Conservation (phyloP, 108 stramenopile species). For the Pseudonitzschia pungens region DNA sequence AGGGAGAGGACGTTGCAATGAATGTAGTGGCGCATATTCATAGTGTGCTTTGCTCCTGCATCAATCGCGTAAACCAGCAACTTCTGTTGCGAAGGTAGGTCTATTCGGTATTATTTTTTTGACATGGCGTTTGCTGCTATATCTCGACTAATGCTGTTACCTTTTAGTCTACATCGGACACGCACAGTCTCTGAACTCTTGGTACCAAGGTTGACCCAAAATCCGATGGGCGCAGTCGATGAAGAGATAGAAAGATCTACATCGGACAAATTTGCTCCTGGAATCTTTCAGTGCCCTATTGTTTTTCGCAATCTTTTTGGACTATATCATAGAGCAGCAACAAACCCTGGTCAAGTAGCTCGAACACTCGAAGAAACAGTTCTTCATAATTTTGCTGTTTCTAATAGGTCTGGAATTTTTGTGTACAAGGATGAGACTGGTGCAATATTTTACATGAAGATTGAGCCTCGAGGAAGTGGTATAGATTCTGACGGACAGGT, state of each 20-base stretch:
- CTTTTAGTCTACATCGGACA: conserved; percentile 52
- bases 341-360: conserved; percentile 55
- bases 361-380: conserved; percentile 54
- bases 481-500: conserved; percentile 45
- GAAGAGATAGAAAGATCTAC: conserved; percentile 1
- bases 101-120: background rate
- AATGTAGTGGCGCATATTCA: conserved; percentile 34
- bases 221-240: background rate
- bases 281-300: conserved; percentile 55
- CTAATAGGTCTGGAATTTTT: conserved; percentile 61
- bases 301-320: conserved; percentile 44
- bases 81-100: conserved; percentile 58
- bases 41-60: conserved; percentile 22
- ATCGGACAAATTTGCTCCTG: conserved; percentile 25
- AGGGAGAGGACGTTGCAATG: conserved; percentile 46
- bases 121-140: background rate
- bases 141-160: background rate
- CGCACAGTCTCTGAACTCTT: conserved; percentile 52
- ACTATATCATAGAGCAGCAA: conserved; percentile 57
- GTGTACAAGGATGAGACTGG: conserved; percentile 77
- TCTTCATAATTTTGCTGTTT: conserved; percentile 77
- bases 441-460: conserved; percentile 76
- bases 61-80: conserved; percentile 67
- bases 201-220: conserved; percentile 36
- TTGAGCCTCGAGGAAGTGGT: conserved; percentile 40